A percentile compares a stretch with the other conserved stretches of the same genome.
Conservation (phyloP, 1,284 basidiomycete species). For the Cutaneotrichosporon mucoides region DNA sequence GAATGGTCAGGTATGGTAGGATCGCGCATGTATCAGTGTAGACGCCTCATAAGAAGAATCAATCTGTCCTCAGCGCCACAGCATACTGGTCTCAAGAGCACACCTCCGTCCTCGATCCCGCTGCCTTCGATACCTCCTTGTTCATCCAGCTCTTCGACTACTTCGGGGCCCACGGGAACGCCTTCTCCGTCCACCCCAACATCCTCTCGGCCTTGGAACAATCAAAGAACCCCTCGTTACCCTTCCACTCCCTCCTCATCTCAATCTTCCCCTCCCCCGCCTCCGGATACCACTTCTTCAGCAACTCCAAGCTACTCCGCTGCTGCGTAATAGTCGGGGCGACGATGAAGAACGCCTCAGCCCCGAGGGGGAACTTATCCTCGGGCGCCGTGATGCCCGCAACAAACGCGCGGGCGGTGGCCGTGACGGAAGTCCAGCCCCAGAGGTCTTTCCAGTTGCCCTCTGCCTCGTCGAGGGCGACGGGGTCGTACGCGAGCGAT, state of each 20-base stretch:
- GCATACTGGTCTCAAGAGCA: too few relatives aligned
- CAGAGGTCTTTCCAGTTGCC: slow-evolving; percentile 60
- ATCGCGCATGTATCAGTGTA: too few relatives aligned
- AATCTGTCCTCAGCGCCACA: too few relatives aligned
- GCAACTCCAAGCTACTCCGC: slow-evolving; percentile 51
- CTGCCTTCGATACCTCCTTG: too few relatives aligned
- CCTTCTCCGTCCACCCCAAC: slow-evolving; percentile 57
- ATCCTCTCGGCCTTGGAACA: slow-evolving; percentile 62
- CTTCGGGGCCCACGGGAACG: slow-evolving; percentile 18
- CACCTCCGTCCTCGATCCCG: too few relatives aligned
- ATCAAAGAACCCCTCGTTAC: slow-evolving; percentile 58
- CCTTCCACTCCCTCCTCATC: slow-evolving; percentile 51
- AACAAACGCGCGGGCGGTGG: slow-evolving; percentile 62
- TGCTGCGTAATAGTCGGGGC: slow-evolving; percentile 56
- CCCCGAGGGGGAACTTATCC: slow-evolving; percentile 55
- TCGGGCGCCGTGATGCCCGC: slow-evolving; percentile 56
- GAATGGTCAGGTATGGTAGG: too few relatives aligned
- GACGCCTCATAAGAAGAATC: too few relatives aligned
- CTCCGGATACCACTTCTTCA: slow-evolving; percentile 55
- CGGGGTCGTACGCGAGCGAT: slow-evolving; percentile 45
- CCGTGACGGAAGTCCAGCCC: slow-evolving; percentile 65
- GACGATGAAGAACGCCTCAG: slow-evolving; percentile 65
- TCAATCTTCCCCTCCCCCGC: slow-evolving; percentile 35
- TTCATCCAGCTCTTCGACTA: not conserved
- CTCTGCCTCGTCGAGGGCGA: slow-evolving; percentile 33